Percentiles rank a stretch among this genome's conserved stretches.
These are phyloP conservation scores for Claviceps humidiphila DNA, from an alignment of 2,329 filamentous ascomycete genomes.

Conservation along the genomic window DNA sequence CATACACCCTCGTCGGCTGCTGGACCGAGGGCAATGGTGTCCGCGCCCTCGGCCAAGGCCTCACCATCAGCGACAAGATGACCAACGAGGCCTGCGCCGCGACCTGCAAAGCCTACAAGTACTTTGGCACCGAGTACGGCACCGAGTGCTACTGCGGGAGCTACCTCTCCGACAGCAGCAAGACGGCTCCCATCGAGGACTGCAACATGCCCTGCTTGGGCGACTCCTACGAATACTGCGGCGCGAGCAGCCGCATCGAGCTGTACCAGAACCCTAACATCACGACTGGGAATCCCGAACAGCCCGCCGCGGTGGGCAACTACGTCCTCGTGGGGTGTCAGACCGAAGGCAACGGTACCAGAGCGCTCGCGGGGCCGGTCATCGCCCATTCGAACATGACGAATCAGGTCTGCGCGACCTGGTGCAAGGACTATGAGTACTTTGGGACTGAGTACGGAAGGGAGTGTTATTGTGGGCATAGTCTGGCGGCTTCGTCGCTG, in stretches of 20 bases:
- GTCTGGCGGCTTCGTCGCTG: slow-evolving; percentile 15
- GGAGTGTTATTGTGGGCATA: slow-evolving; percentile 24
- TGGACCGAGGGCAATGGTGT: slow-evolving; percentile 24
- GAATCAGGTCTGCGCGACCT: slow-evolving; percentile 18
- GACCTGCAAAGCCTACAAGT: slow-evolving; percentile 23
- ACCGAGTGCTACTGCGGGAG: slow-evolving; percentile 27
- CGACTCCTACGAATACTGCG: slow-evolving; percentile 19
- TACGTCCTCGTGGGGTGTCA: slow-evolving; percentile 23
- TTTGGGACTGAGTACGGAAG: slow-evolving; percentile 26
- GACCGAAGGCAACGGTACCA: slow-evolving; percentile 20
- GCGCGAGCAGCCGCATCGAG: slow-evolving; percentile 18
- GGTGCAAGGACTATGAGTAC: slow-evolving; percentile 18
- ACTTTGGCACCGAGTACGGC: slow-evolving; percentile 28
- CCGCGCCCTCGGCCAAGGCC: slow-evolving; percentile 20
- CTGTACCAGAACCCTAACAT: slow-evolving; percentile 19
- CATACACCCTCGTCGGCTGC: slow-evolving; percentile 26
- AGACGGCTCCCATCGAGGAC: slow-evolving; percentile 16
- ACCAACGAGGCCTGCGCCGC: slow-evolving; percentile 21
- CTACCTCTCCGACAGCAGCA: slow-evolving; percentile 15
- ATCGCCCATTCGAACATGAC: slow-evolving; percentile 18
- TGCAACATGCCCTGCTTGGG: slow-evolving; percentile 23
- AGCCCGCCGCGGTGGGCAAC: slow-evolving; percentile 18
- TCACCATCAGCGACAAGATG: slow-evolving; percentile 16
- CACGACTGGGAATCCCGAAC: slow-evolving; percentile 15
- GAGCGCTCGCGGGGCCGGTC: slow-evolving; percentile 18